Evolutionary conservation across 2,329 filamentous ascomycete genomes (phyloP), one percentile per base, ranked within the genome.

Genomic region (Fusarium staphyleae): DNA sequence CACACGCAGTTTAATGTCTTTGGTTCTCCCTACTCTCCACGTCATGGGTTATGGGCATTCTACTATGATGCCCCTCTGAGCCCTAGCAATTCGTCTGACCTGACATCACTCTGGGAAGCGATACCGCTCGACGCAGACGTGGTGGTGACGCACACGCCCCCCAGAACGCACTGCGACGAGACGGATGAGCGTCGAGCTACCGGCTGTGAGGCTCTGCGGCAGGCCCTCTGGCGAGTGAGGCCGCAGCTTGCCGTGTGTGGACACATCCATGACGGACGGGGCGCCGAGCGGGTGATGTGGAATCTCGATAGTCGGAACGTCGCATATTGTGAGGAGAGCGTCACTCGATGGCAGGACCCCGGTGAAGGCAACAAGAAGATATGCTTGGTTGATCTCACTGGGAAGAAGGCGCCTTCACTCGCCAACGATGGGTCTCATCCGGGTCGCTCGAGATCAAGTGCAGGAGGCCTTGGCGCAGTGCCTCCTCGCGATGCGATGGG

Each of bases 61-160:
- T 80, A 81, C 57, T 91, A 91, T 68, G 70, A 74, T 10, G 63
- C 69, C 9, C 55, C 72, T 15, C 52, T 52, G 22, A 52, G 56
- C 26, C 43, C 37, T 13, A 42, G 54, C 22, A 60, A 55, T 14
- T 52, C 42, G 30, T 48, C 60, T 11, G 54, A 66, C n/a, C 57
- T 70, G 26, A 67, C 73, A n/a, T 53, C 49, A 5, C 64, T 88
- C 2, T 92, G 88, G 88, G 74, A 79, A 13, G 71, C 71, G 8
- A 85, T 91, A 16, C 86, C 87, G 0, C 68, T 79, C 0, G 78
- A 84, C 42, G 77, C 80, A 0, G 87, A 91, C 66, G 77, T 92
- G 33, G 76, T 91, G 1, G 76, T 92, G 22, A 90, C 88, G 2
- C 88, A 92, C 68, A 88, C 87, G 0, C 89, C 89, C 11, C 81